Evolutionary conservation across 768 basidiomycete genomes (phyloP).

Genomic region (Lentinus brumalis): DNA sequence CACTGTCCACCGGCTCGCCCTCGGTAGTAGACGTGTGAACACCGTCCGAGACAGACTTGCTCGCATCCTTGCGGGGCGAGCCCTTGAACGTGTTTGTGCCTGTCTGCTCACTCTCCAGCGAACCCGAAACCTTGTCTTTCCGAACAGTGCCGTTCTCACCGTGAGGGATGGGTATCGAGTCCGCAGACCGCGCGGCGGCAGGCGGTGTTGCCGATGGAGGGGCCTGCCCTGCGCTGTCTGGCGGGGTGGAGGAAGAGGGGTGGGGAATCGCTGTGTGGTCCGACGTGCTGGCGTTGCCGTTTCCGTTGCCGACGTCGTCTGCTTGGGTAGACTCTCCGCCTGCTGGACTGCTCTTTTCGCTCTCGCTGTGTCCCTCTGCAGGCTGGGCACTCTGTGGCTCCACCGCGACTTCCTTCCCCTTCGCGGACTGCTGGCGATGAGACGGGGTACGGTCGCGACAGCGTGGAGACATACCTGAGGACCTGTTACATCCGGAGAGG

Average conservation of each 20-base stretch:
- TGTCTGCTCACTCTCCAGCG: conserved; percentile 44
- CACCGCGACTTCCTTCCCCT: conserved; percentile 29
- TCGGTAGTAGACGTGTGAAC: conserved; percentile 35
- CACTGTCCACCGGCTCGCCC: conserved; percentile 30
- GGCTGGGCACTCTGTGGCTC: conserved; percentile 27
- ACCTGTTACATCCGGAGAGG: conserved; percentile 22
- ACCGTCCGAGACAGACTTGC: conserved; percentile 36
- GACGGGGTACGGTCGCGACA: background rate
- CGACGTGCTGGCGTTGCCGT: conserved; percentile 8
- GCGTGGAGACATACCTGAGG: conserved; percentile 12
- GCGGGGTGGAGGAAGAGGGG: conserved; percentile 6
- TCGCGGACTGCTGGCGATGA: conserved; percentile 19
- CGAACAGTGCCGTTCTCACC: conserved; percentile 41
- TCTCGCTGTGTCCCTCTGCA: conserved; percentile 26
- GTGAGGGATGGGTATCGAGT: conserved; percentile 21
- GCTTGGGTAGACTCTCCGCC: conserved; percentile 8
- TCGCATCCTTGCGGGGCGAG: conserved; percentile 31
- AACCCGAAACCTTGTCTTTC: conserved; percentile 50
- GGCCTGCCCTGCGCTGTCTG: conserved; percentile 29
- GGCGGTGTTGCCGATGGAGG: conserved; percentile 19
- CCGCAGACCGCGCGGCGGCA: conserved; percentile 18
- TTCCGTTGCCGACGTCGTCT: conserved; percentile 13
- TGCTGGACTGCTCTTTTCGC: conserved; percentile 19
- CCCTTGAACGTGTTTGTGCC: conserved; percentile 44
- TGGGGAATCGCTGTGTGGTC: conserved; percentile 4